Percentiles rank a stretch among this genome's conserved stretches.
These are phyloP conservation scores for Saksenaea oblongispora DNA, from an alignment of 371 early-diverging fungal species.

Conservation along the genomic window DNA sequence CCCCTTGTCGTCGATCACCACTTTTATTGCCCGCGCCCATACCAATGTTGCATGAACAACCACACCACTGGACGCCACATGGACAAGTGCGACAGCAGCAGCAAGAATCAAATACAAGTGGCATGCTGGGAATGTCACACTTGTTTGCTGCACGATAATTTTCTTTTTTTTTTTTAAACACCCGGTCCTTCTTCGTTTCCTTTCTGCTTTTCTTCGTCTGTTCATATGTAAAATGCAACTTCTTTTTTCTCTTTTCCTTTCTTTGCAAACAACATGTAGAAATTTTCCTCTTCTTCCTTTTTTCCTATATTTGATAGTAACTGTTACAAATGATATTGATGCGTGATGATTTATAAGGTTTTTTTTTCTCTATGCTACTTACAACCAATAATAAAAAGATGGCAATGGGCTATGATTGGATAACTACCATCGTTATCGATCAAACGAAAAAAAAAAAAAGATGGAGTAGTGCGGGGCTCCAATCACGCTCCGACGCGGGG, in stretches of 20 bases:
- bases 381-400: not conserved
- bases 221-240: not conserved
- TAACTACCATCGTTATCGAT: no score
- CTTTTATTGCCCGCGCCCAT: not conserved
- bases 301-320: no score
- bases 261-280: not conserved
- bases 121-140: constrained; percentile 4
- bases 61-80: not conserved
- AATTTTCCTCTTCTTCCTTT: not conserved
- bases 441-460: no score
- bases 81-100: not conserved
- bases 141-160: not conserved
- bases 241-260: not conserved
- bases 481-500: not conserved
- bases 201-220: not conserved
- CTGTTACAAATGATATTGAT: not conserved
- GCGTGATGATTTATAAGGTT: not conserved
- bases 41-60: not conserved
- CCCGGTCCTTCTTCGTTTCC: not conserved
- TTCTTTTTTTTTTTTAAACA: not conserved
- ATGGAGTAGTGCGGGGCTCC: not conserved
- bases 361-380: not conserved
- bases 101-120: not conserved
- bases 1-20: not conserved
- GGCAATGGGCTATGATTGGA: not conserved